Evolutionary conservation across 768 basidiomycete genomes (phyloP).

Genomic region (Tephrocybe sp.): DNA sequence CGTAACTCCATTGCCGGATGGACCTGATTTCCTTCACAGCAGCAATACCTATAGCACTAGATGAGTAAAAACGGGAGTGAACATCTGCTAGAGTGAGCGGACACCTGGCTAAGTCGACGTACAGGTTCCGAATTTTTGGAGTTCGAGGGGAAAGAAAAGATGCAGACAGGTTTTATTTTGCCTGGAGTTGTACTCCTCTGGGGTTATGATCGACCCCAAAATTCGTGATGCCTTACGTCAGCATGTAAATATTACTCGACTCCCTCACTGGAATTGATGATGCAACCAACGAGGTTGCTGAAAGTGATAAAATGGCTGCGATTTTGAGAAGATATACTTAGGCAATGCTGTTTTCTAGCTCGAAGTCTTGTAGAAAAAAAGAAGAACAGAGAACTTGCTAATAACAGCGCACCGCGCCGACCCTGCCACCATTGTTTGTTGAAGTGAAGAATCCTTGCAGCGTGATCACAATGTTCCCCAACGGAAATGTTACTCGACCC

Average conservation of each 20-base stretch:
- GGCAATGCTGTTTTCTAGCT: too few species aligned
- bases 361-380: too few species aligned
- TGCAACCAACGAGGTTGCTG: too few species aligned
- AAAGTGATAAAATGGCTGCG: too few species aligned
- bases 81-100: too few species aligned
- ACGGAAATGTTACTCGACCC: not conserved
- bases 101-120: slow-evolving; percentile 13
- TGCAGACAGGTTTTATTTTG: slow-evolving; percentile 21
- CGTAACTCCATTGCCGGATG: slow-evolving; percentile 99
- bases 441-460: not conserved
- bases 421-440: not conserved
- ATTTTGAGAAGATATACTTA: too few species aligned
- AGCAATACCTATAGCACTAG: slow-evolving; percentile 73
- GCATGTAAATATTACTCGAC: slow-evolving; percentile 11
- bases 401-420: too few species aligned
- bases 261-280: too few species aligned
- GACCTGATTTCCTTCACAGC: slow-evolving; percentile 99
- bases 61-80: not conserved
- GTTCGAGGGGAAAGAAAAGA: slow-evolving; percentile 9
- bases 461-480: not conserved
- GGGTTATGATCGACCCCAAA: slow-evolving; percentile 47
- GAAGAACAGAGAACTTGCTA: too few species aligned
- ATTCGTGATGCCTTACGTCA: slow-evolving; percentile 29
- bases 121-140: slow-evolving; percentile 10
- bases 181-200: slow-evolving; percentile 25